Evolutionary conservation across 352 stramenopile species (phyloP).

Genomic region (Globisporangium orthogonon): DNA sequence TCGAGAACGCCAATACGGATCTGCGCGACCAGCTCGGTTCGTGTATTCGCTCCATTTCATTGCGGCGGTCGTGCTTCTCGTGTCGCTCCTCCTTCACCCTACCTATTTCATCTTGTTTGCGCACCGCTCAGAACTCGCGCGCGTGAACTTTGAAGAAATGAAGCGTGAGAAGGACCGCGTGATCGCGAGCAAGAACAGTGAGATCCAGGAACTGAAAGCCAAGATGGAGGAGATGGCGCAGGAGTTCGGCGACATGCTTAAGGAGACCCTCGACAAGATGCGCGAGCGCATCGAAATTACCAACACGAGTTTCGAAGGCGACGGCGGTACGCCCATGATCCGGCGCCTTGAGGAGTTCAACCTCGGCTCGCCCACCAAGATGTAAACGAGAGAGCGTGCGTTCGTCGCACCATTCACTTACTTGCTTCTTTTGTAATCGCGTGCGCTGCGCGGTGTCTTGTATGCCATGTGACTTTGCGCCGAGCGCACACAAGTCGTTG

Average conservation of each 20-base stretch:
- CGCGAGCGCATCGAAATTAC: constrained; percentile 92
- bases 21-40: constrained; percentile 89
- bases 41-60: not conserved
- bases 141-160: constrained; percentile 85
- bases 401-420: no score
- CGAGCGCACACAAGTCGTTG: no score
- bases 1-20: constrained; percentile 91
- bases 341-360: constrained; percentile 86
- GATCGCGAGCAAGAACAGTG: constrained; percentile 84
- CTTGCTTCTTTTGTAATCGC: no score
- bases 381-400: constrained; percentile 10
- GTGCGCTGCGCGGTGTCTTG: no score
- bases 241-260: constrained; percentile 93
- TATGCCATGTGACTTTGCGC: no score
- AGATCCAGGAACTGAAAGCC: constrained; percentile 88
- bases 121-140: constrained; percentile 57
- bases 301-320: constrained; percentile 85
- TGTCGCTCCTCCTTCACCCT: no score
- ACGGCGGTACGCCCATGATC: constrained; percentile 71
- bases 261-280: constrained; percentile 94
- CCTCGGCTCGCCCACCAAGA: constrained; percentile 15
- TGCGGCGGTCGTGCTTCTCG: no score
- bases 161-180: constrained; percentile 89
- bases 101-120: not conserved
- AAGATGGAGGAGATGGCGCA: constrained; percentile 95